phyloP scores from a whole-genome alignment of 495 filamentous ascomycete species.

The Hyaloscypha bicolor region DNA sequence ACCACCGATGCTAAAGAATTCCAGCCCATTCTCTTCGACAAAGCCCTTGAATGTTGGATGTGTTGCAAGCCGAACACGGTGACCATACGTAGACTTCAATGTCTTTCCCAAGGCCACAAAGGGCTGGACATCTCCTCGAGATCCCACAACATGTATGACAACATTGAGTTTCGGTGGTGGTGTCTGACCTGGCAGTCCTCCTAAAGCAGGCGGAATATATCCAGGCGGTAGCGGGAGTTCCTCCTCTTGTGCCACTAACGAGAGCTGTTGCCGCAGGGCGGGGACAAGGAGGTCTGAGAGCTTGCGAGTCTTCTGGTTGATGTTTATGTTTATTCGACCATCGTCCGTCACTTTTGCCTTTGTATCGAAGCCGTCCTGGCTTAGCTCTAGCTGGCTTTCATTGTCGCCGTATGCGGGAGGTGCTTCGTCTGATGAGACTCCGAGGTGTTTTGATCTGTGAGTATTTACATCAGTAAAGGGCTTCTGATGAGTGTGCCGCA shows the following conservation, averaged over 20 bases:
- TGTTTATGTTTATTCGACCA: constrained; percentile 75
- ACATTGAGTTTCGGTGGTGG: constrained; percentile 66
- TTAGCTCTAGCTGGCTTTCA: constrained; percentile 49
- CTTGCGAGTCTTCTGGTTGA: constrained; percentile 64
- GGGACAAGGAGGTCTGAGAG: constrained; percentile 69
- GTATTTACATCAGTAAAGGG: constrained; percentile 7
- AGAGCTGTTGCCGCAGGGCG: constrained; percentile 61
- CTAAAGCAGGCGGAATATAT: constrained; percentile 64
- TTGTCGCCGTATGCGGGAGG: constrained; percentile 51
- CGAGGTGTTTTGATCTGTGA: constrained; percentile 24
- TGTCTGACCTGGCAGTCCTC: constrained; percentile 58
- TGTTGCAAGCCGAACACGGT: constrained; percentile 77
- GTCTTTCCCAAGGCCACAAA: constrained; percentile 69
- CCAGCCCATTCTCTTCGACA: constrained; percentile 68
- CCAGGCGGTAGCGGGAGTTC: constrained; percentile 50
- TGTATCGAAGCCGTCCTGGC: constrained; percentile 55
- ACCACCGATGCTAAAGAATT: constrained; percentile 81
- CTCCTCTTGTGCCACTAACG: constrained; percentile 43
- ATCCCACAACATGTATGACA: constrained; percentile 80
- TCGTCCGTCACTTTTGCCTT: constrained; percentile 56
- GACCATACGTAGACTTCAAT: constrained; percentile 63
- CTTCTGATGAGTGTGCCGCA: not conserved
- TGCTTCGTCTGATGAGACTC: constrained; percentile 24
- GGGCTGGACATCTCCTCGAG: constrained; percentile 78
- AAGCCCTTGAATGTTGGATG: constrained; percentile 71